Conservation (phyloP, 495 filamentous ascomycete genomes). For the Trypethelium eluteriae region DNA sequence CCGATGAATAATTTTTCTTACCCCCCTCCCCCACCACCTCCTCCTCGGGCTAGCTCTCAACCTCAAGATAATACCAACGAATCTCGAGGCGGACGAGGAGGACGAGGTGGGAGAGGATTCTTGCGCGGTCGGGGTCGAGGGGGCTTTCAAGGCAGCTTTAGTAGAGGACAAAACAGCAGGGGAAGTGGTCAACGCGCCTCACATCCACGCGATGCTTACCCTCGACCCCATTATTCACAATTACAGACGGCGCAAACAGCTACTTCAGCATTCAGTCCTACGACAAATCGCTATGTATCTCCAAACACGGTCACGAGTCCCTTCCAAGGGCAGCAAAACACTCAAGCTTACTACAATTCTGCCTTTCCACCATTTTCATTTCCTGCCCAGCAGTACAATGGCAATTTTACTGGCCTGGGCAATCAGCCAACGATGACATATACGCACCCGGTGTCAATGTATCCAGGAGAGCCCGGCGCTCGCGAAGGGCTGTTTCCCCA, state of each 20-base stretch:
- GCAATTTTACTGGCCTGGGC: background rate
- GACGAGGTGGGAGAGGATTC: slow-evolving; percentile 19
- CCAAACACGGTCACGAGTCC: background rate
- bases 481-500: background rate
- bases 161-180: background rate
- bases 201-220: background rate
- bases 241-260: background rate
- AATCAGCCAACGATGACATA: background rate
- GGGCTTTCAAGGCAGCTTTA: background rate
- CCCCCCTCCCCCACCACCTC: too few relatives aligned
- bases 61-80: background rate
- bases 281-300: background rate
- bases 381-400: background rate
- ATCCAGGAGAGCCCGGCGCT: background rate
- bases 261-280: background rate
- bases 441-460: background rate
- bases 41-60: too few relatives aligned
- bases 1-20: slow-evolving; percentile 3
- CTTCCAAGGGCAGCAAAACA: background rate
- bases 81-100: background rate
- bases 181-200: background rate
- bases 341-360: background rate
- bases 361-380: background rate
- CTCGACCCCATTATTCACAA: background rate
- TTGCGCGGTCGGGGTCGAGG: slow-evolving; percentile 22